A percentile compares a stretch with the other conserved stretches of the same genome.
These are phyloP conservation scores for Lupinus albus DNA, from an alignment of 306 rosid species.

Conservation along the genomic window DNA sequence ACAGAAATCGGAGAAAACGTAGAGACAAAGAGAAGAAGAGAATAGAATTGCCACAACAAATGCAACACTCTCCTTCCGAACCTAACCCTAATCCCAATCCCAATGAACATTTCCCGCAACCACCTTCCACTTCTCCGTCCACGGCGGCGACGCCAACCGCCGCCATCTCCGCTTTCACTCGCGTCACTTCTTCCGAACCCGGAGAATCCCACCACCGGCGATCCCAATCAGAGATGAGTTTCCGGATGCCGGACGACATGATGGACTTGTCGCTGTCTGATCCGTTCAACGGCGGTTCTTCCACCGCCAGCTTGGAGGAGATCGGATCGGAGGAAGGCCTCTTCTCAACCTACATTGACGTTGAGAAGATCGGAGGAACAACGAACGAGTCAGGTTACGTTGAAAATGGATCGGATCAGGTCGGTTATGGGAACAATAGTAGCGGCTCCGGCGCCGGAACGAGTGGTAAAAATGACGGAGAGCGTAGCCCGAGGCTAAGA, in stretches of 20 bases:
- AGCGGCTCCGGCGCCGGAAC: slow-evolving; percentile 16
- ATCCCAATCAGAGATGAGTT: slow-evolving; percentile 79
- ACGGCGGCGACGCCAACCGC: background rate
- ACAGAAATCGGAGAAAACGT: slow-evolving; percentile 34
- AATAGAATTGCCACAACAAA: slow-evolving; percentile 41
- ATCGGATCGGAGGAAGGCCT: slow-evolving; percentile 97
- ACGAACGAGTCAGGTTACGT: slow-evolving; percentile 33
- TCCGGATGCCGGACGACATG: slow-evolving; percentile 73
- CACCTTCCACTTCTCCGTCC: background rate
- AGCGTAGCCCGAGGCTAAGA: slow-evolving; percentile 62
- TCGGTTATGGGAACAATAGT: slow-evolving; percentile 44
- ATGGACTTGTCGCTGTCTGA: slow-evolving; percentile 78
- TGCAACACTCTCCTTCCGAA: slow-evolving; percentile 69
- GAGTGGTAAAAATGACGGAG: slow-evolving; percentile 53
- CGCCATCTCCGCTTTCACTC: slow-evolving; percentile 24
- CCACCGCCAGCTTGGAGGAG: slow-evolving; percentile 84
- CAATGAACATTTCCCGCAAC: slow-evolving; percentile 34
- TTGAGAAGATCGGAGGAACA: slow-evolving; percentile 70
- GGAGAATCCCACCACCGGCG: slow-evolving; percentile 58
- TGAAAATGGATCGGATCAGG: slow-evolving; percentile 59
- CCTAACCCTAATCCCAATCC: slow-evolving; percentile 36
- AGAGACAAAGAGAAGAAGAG: slow-evolving; percentile 18
- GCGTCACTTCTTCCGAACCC: slow-evolving; percentile 3
- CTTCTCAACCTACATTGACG: slow-evolving; percentile 94
- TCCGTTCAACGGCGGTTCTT: slow-evolving; percentile 83